These are phyloP conservation scores for Paxillus involutus DNA, from an alignment of 768 basidiomycete species.

Conservation along the genomic window DNA sequence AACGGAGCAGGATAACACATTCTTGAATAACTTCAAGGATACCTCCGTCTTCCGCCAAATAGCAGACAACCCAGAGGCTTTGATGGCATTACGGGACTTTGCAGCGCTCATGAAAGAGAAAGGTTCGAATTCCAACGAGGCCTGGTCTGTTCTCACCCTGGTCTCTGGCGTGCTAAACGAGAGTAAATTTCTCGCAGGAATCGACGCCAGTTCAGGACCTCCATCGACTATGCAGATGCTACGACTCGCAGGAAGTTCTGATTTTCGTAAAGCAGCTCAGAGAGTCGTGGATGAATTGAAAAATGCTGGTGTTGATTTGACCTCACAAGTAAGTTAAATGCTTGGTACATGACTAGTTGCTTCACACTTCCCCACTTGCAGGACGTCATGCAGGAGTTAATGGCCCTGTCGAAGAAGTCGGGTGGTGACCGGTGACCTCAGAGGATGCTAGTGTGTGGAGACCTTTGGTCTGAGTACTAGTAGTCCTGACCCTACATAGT, in stretches of 20 bases:
- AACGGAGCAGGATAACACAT: constrained; percentile 32
- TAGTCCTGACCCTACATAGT: no score
- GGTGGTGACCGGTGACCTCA: constrained; percentile 12
- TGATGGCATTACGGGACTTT: constrained; percentile 48
- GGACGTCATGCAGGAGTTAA: constrained; percentile 43
- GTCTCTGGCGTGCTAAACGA: not conserved
- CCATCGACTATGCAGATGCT: constrained; percentile 55
- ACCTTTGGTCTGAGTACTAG: no score
- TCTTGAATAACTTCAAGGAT: constrained; percentile 43
- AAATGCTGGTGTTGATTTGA: constrained; percentile 61
- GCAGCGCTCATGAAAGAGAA: constrained; percentile 45
- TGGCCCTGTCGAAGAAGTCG: constrained; percentile 27
- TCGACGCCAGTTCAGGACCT: constrained; percentile 44
- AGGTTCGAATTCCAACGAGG: constrained; percentile 34
- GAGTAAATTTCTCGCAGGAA: constrained; percentile 33
- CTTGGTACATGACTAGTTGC: not conserved
- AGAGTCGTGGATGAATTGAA: constrained; percentile 49
- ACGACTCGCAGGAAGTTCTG: constrained; percentile 50
- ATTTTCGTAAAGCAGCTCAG: constrained; percentile 49
- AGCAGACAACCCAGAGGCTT: constrained; percentile 47
- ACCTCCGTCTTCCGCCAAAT: constrained; percentile 49
- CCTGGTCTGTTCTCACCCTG: not conserved
- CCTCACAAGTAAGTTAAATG: constrained; percentile 44
- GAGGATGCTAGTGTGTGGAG: not conserved
- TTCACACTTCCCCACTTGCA: constrained; percentile 17